Conservation (phyloP, 129 eudicot species). For the Arctium minus region DNA sequence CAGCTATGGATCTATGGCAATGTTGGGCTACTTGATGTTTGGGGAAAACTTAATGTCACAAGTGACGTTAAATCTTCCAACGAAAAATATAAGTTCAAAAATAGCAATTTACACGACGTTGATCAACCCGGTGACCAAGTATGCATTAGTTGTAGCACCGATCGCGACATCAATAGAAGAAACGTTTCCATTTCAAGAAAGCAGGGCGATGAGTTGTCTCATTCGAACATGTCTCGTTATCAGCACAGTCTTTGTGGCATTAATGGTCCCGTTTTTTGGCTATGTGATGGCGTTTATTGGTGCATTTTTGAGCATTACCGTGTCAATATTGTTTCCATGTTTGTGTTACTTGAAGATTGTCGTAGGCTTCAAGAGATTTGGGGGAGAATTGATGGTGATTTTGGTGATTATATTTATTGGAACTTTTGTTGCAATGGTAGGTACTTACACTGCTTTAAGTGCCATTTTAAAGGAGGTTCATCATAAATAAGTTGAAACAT, state of each 20-base stretch:
- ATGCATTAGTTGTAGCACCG: slow-evolving; percentile 52
- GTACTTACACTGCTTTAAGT: slow-evolving; percentile 48
- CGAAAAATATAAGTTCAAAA: slow-evolving; percentile 46
- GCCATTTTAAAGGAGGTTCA: slow-evolving; percentile 38
- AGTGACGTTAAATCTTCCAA: slow-evolving; percentile 65
- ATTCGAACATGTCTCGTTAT: slow-evolving; percentile 48
- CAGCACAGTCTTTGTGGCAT: slow-evolving; percentile 58
- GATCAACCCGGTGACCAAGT: slow-evolving; percentile 58
- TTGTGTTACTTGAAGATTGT: slow-evolving; percentile 62
- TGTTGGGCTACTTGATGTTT: slow-evolving; percentile 63
- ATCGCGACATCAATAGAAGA: slow-evolving; percentile 51
- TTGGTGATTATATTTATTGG: slow-evolving; percentile 41
- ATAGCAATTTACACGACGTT: slow-evolving; percentile 64
- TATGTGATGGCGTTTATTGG: slow-evolving; percentile 70
- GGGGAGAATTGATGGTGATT: slow-evolving; percentile 36
- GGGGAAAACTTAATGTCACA: slow-evolving; percentile 55
- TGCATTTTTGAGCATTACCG: slow-evolving; percentile 53
- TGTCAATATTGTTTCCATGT: slow-evolving; percentile 65
- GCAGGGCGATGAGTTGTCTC: slow-evolving; percentile 30
- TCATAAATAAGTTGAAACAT: slow-evolving; percentile 18
- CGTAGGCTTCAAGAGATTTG: slow-evolving; percentile 27
- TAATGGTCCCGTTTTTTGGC: slow-evolving; percentile 64
- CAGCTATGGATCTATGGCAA: slow-evolving; percentile 58
- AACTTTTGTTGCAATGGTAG: slow-evolving; percentile 37
- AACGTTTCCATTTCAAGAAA: slow-evolving; percentile 27